Percentiles rank a stretch among this genome's conserved stretches.
These are phyloP conservation scores for Globisporangium uncinulatum DNA, from an alignment of 352 stramenopile genomes.

Conservation along the genomic window DNA sequence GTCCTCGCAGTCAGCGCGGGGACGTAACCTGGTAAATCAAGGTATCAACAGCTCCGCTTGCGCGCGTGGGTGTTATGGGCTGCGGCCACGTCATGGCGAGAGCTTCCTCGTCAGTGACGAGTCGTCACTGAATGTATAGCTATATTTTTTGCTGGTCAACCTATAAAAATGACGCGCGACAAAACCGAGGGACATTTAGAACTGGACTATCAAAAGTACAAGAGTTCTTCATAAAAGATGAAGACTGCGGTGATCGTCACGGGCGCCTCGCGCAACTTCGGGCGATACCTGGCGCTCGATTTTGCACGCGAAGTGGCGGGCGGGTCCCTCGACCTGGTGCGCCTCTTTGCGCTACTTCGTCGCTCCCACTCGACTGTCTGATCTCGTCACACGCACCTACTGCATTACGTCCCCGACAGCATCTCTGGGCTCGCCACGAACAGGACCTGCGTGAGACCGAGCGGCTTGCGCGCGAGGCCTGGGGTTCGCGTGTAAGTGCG, in stretches of 20 bases:
- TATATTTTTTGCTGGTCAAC: too few relatives aligned
- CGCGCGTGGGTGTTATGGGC: too few relatives aligned
- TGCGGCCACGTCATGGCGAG: too few relatives aligned
- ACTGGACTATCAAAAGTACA: not conserved
- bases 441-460: constrained; percentile 53
- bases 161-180: not conserved
- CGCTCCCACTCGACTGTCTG: not conserved
- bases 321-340: constrained; percentile 48
- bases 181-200: not conserved
- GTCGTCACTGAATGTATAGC: too few relatives aligned
- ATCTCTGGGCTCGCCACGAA: constrained; percentile 50
- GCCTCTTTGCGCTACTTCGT: not conserved
- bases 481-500: constrained; percentile 15
- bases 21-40: too few relatives aligned
- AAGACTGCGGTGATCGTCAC: constrained; percentile 58
- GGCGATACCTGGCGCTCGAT: constrained; percentile 61
- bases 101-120: too few relatives aligned
- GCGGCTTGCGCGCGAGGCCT: constrained; percentile 26
- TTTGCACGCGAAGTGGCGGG: constrained; percentile 37
- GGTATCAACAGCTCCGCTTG: too few relatives aligned
- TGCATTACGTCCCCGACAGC: constrained; percentile 13
- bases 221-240: not conserved
- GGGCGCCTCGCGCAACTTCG: constrained; percentile 82
- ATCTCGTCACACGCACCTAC: not conserved
- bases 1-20: not conserved